Evolutionary conservation across 148 eudicot genomes (phyloP), one percentile per base, ranked within the genome.

Genomic region (Diospyros kaki): DNA sequence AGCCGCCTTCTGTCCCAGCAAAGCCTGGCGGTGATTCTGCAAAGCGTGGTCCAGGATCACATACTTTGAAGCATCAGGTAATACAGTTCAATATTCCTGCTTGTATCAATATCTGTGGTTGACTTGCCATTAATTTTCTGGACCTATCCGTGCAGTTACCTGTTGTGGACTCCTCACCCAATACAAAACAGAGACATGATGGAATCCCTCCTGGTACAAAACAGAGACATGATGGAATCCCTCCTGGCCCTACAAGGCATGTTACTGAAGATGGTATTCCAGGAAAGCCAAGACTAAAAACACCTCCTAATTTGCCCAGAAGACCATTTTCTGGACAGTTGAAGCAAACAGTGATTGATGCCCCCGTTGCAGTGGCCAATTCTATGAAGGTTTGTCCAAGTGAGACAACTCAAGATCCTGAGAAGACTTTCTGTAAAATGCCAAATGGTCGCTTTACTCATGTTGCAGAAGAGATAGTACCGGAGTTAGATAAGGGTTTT

Each of bases 1-100:
- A 82, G 5, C 84, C 87, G 67, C 69, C 79, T 62, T 58, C 72
- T 71, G 79, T 82, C 45, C 84, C 86, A 5, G 77, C 87, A 75
- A 92, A 84, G 81, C 66, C 75, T 59, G 81, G 86, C 78, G 80
- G 84, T 67, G 97, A 93, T 78, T 88, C 87, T 71, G 77, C 65
- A 15, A 90, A 86, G 79, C 82, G 87, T 75, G 79, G 64, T 61
- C 88, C 82, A 75, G 94, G 89, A 73, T 72, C 87, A 72, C 77
- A 79, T 78, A 72, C 97, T 71, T 59, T 84, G 77, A 96, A 93
- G 83, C 94, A 91, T 81, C 97, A 93, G 93, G 97, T 93, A 81
- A 45, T 65, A 10, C 58, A 48, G 28, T 76, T 61, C 6, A 69
- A 50, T 58, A 0, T 48, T 74, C 56, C 50, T 56, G 28, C 6